Conservation (phyloP, 2,329 filamentous ascomycete genomes). For the Hyphodiscus sp. region DNA sequence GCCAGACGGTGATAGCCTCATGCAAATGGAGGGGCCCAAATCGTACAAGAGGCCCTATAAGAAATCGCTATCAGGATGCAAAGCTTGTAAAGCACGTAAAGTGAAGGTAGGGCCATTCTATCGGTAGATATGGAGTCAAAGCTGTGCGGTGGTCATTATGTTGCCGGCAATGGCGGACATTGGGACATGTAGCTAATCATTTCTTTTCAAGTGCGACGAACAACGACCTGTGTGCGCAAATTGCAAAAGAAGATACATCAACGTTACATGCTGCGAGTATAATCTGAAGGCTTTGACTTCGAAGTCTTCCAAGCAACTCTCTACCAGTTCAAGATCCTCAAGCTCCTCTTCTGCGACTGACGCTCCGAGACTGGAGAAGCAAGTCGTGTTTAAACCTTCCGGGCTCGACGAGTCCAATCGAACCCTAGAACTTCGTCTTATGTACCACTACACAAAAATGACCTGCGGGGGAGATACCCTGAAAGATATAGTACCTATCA, state of each 20-base stretch:
- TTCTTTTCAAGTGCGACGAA: conserved; percentile 9
- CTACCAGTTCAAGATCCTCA: neutral
- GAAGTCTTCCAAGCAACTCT: neutral
- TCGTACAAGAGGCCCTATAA: conserved; percentile 5
- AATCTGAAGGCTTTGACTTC: too few relatives aligned
- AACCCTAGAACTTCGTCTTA: conserved; percentile 10
- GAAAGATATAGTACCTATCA: neutral
- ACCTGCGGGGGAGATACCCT: conserved; percentile 1
- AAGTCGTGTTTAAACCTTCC: neutral
- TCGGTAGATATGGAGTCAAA: neutral
- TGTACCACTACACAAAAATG: conserved; percentile 11
- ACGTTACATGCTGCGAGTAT: conserved; percentile 7
- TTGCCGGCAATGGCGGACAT: neutral
- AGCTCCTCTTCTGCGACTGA: neutral
- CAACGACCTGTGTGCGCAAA: conserved; percentile 7
- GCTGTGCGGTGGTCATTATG: neutral
- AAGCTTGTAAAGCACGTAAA: conserved; percentile 9
- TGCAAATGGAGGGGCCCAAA: neutral
- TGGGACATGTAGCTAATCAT: neutral
- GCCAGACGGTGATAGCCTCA: neutral
- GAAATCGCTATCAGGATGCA: conserved; percentile 9
- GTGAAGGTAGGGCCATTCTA: conserved; percentile 8
- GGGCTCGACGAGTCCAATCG: conserved; percentile 2
- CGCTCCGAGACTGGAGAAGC: neutral
- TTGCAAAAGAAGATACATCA: conserved; percentile 7